Base-by-base conservation (phyloP, 2,329 filamentous ascomycete species). In the Colletotrichum lini region DNA sequence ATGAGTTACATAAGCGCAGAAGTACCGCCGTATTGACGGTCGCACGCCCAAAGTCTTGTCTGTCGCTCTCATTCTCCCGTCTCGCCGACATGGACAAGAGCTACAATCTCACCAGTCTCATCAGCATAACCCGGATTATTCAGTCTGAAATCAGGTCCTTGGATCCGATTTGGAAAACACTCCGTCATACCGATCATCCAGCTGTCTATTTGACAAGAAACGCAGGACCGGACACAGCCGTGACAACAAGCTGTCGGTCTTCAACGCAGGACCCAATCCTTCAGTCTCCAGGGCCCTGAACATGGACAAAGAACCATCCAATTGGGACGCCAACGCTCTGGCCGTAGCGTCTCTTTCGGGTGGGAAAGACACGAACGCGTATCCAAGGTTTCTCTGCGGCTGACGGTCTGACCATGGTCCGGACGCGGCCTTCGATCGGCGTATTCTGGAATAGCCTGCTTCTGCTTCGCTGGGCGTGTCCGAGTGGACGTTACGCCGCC, bases 41-140 rank as follows among this genome's bases (percentile, higher is more conserved):
- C 30, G 35, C 49, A 70, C 54, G 18, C 49, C 67, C 56, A 70
- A 70, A 70, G 67, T 70, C 67, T 62, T 42, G 8, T 18, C 26
- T 45, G 42, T 64, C 23, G 60, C 49, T 26, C 53, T 26, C 16
- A 18, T 52, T 13, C 16, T 64, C 21, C 23, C 23, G 13, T 49
- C 42, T 30, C 30, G 30, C 30, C 30, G 30, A 30, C 30, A 30
- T 30, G 30, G 30, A 30, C 30, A 30, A 30, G 30, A 8, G 30
- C 30, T 30, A 30, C 7, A 8, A 30, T 38, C 40, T 4, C 52
- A 47, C 23, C 15, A 21, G 4, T 38, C 40, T 4, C 52, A 47
- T 16, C n/a, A 21, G 4, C 18, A 16, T 16, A 2, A 30, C 1
- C 4, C 12, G 21, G 21, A 15, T 9, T 8, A 2, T 30, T 30